Conservation (phyloP, 805 yeast species). For the Torulaspora delbrueckii region DNA sequence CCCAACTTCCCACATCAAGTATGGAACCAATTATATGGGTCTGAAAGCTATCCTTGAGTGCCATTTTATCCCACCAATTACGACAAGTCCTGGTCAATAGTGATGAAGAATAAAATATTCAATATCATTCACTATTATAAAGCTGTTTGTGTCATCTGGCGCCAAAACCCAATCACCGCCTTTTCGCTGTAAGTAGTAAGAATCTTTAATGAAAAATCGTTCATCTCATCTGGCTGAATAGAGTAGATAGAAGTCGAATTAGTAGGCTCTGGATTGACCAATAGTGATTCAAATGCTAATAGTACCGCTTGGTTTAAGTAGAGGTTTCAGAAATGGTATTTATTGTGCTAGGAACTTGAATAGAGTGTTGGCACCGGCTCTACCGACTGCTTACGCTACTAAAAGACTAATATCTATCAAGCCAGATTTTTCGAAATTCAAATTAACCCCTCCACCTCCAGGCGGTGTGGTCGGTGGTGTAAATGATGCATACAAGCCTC, state of each 20-base stretch:
- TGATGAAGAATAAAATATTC: not conserved
- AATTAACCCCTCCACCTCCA: slow-evolving; percentile 62
- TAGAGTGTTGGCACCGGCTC: not conserved
- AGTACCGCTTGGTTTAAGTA: slow-evolving; percentile 1
- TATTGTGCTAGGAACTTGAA: not conserved
- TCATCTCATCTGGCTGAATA: not conserved
- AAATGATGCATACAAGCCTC: slow-evolving; percentile 65
- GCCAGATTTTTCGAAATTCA: slow-evolving; percentile 34
- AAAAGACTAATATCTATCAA: slow-evolving; percentile 19
- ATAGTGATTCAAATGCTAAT: not conserved
- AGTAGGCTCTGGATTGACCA: not conserved
- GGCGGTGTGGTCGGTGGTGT: slow-evolving; percentile 68
- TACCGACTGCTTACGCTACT: not conserved
- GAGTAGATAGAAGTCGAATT: too few species aligned
- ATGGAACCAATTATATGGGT: slow-evolving; percentile 26
- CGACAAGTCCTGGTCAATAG: not conserved
- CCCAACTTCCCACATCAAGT: slow-evolving; percentile 11
- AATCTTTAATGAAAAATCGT: not conserved
- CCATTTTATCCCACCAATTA: not conserved
- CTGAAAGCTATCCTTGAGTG: slow-evolving; percentile 14
- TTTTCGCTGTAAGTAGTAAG: not conserved
- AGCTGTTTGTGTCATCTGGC: slow-evolving; percentile 11
- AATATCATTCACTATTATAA: not conserved
- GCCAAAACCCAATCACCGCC: slow-evolving; percentile 3
- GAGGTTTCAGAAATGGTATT: not conserved